Percentiles rank a stretch among this genome's conserved stretches.
Conservation (phyloP, 306 rosid genomes). For the Cyclanthera cordifolia region DNA sequence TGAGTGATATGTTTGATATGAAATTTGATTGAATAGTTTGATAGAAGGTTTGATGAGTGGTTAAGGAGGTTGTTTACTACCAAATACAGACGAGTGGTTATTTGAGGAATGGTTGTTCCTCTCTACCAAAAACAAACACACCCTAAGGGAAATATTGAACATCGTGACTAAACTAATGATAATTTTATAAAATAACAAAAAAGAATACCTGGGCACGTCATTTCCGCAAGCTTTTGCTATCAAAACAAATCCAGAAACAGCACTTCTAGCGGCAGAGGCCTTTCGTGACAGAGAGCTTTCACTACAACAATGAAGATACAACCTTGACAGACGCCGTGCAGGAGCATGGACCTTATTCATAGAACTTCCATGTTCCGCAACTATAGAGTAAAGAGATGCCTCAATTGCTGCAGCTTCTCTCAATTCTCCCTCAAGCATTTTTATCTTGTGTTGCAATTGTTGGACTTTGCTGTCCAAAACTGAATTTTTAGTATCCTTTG, state of each 20-base stretch:
- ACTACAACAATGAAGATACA: constrained; percentile 78
- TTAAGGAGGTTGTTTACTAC: no score
- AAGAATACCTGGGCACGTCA: constrained; percentile 79
- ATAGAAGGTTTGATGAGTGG: no score
- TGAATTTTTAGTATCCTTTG: constrained; percentile 51
- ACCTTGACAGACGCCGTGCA: constrained; percentile 86
- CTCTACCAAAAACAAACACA: no score
- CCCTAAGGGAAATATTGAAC: not conserved
- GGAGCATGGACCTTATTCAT: constrained; percentile 95
- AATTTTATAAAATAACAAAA: not conserved
- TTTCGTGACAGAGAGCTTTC: constrained; percentile 48
- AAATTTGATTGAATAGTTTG: no score
- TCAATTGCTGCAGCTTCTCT: constrained; percentile 87
- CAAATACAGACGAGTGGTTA: no score
- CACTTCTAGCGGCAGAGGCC: constrained; percentile 78
- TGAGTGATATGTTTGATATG: no score
- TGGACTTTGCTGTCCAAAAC: constrained; percentile 54
- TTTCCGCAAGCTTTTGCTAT: constrained; percentile 97
- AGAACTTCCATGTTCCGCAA: constrained; percentile 98
- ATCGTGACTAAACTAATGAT: not conserved
- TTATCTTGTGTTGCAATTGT: constrained; percentile 62
- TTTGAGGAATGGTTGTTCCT: no score
- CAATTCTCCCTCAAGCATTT: constrained; percentile 87
- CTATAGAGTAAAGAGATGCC: constrained; percentile 82
- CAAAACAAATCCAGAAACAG: constrained; percentile 81